Evolutionary conservation across 371 early-diverging fungal species (phyloP).

Genomic region (Zychaea mexicana): DNA sequence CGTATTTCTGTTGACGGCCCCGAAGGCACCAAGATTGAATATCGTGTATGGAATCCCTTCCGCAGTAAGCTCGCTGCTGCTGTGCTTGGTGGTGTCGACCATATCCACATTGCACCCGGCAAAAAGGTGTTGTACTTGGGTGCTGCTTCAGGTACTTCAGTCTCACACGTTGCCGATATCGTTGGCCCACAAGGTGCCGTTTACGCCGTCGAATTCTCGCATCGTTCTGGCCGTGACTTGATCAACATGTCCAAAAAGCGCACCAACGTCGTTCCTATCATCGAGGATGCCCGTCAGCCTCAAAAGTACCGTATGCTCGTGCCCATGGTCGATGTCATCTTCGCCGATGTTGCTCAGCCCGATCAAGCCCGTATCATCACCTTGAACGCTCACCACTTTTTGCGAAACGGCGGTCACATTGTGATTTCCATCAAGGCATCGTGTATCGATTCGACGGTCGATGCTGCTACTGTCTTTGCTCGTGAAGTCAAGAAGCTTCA

Average conservation of each 20-base stretch:
- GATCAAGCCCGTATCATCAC: slow-evolving; percentile 99
- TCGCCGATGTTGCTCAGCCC: slow-evolving; percentile 99
- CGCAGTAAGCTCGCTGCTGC: slow-evolving; percentile 99
- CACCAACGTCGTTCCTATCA: slow-evolving; percentile 99
- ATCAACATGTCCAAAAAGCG: slow-evolving; percentile 99
- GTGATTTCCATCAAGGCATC: slow-evolving; percentile 99
- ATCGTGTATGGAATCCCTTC: slow-evolving; percentile 99
- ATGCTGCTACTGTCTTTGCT: slow-evolving; percentile 98
- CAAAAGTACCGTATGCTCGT: slow-evolving; percentile 99
- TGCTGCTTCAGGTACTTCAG: slow-evolving; percentile 99
- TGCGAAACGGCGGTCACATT: slow-evolving; percentile 98
- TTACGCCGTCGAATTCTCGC: slow-evolving; percentile 99
- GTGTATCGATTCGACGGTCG: slow-evolving; percentile 99
- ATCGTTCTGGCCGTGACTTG: slow-evolving; percentile 99
- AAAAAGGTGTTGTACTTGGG: slow-evolving; percentile 99
- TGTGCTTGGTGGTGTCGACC: slow-evolving; percentile 98
- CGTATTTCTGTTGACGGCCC: slow-evolving; percentile 94
- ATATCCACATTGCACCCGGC: slow-evolving; percentile 97
- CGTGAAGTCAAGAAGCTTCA: slow-evolving; percentile 99
- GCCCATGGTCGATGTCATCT: slow-evolving; percentile 99
- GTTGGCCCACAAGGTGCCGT: slow-evolving; percentile 99
- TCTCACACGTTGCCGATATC: slow-evolving; percentile 99
- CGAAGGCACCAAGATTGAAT: slow-evolving; percentile 98
- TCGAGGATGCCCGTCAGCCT: slow-evolving; percentile 99
- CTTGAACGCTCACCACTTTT: slow-evolving; percentile 98